These are phyloP conservation scores for Tuber melanosporum DNA, from an alignment of 495 filamentous ascomycete genomes.

Conservation along the genomic window DNA sequence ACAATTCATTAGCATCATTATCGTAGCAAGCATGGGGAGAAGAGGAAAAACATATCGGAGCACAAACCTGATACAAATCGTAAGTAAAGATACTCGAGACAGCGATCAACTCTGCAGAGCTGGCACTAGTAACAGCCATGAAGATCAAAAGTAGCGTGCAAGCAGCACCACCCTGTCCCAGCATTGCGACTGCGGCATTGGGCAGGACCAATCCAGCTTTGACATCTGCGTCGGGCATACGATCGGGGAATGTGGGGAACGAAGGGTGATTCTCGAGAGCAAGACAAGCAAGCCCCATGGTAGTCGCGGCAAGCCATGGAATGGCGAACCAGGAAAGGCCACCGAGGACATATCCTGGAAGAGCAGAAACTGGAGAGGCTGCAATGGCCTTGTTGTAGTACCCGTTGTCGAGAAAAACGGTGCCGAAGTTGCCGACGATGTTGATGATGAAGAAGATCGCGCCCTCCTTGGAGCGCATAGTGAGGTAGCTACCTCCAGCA, in stretches of 20 bases:
- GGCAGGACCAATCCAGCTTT: conserved; percentile 82
- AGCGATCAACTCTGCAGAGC: conserved; percentile 83
- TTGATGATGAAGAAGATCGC: conserved; percentile 98
- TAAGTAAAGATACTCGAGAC: conserved; percentile 92
- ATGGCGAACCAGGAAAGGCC: conserved; percentile 94
- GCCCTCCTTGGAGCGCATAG: conserved; percentile 80
- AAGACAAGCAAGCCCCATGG: conserved; percentile 85
- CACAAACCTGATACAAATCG: conserved; percentile 65
- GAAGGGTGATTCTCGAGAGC: conserved; percentile 68
- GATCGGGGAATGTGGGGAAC: conserved; percentile 65
- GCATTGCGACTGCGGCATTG: conserved; percentile 78
- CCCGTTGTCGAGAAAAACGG: conserved; percentile 57
- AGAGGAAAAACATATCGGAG: conserved; percentile 42
- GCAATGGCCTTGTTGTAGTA: conserved; percentile 97
- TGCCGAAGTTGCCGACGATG: conserved; percentile 74
- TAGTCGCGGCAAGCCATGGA: conserved; percentile 86
- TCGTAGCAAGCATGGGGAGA: neutral
- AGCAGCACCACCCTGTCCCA: conserved; percentile 81
- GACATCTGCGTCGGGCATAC: conserved; percentile 70
- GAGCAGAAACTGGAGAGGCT: conserved; percentile 78
- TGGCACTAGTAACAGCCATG: conserved; percentile 91
- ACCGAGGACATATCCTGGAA: conserved; percentile 88
- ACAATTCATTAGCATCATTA: neutral
- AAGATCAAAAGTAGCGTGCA: conserved; percentile 82
- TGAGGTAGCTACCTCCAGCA: conserved; percentile 76